Base-by-base conservation (phyloP, 2,329 filamentous ascomycete genomes). In the Intubia oerlemansii region DNA sequence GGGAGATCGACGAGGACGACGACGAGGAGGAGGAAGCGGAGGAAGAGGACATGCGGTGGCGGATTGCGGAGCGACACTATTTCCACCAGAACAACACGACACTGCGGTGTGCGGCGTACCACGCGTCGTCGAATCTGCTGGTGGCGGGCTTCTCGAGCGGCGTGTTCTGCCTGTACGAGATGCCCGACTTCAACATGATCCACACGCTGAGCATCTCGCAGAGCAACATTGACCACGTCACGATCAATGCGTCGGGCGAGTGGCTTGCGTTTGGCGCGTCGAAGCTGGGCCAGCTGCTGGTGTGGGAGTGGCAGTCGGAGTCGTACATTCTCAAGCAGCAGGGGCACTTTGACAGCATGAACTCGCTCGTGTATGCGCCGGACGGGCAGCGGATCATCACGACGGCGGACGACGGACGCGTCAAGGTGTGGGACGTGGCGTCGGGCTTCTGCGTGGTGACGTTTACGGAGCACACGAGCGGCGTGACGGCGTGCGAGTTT, bases 281-380 rank as follows among this genome's bases (percentile, higher is more conserved):
- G 2, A 90, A 90, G 42, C 62, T 92, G 5, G 90, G 90, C 1
- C 88, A 98, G 46, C 59, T 98, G n/a, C 56, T 98, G 4, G 88
- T 98, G 4, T 98, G 88, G 88, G 88, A 98, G 49, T 98, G 90
- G 84, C 85, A 95, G 47, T 98, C 88, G 0, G 90, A 98, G 50
- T 95, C 85, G 5, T 98, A 98, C 49, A 90, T 98, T 33, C 58
- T 98, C 27, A 98, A 98, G 52, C 88, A 98, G 45, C 88, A 95
- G 50, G 88, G 85, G 0, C 88, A 98, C 51, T 84, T 92, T 38
- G 88, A 98, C 47, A 77, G 81, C 3, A 84, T 95, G 67, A 95
- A 95, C 49, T 67, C 82, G 1, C 59, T 98, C 4, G 75, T 78
- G 7, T 98, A 95, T 51, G 85, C 88, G 5, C 84, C 88, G 0